Conservation (phyloP, 768 basidiomycete species). For the Pulveroboletus sp. region DNA sequence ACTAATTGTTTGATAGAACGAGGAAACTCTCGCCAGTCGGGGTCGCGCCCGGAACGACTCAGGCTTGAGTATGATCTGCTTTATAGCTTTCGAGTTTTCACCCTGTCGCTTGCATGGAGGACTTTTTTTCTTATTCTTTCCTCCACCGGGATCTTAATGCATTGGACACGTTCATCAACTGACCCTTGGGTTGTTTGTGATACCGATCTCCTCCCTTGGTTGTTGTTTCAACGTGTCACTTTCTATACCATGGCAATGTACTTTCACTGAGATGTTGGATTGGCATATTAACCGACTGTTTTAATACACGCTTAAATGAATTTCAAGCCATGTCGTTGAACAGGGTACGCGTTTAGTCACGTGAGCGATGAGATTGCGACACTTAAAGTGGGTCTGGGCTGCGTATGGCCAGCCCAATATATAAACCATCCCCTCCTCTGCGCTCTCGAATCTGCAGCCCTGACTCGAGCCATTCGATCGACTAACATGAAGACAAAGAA, state of each 20-base stretch:
- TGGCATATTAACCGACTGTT: too few relatives aligned
- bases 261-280: not conserved
- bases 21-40: slow-evolving; percentile 20
- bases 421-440: not conserved
- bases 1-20: slow-evolving; percentile 14
- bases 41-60: not conserved
- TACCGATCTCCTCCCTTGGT: not conserved
- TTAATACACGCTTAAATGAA: too few relatives aligned
- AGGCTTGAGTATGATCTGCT: not conserved
- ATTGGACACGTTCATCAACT: too few relatives aligned
- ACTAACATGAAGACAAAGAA: slow-evolving; percentile 88
- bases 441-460: not conserved
- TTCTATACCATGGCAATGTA: not conserved
- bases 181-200: not conserved
- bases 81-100: not conserved
- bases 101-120: not conserved
- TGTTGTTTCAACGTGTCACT: not conserved
- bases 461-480: not conserved
- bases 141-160: too few relatives aligned
- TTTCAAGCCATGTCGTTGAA: not conserved
- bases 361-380: slow-evolving; percentile 24
- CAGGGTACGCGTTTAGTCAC: slow-evolving; percentile 13
- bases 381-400: not conserved
- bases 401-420: not conserved
- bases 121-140: not conserved